Conservation (phyloP, 768 basidiomycete genomes). For the Rickenella mellea region DNA sequence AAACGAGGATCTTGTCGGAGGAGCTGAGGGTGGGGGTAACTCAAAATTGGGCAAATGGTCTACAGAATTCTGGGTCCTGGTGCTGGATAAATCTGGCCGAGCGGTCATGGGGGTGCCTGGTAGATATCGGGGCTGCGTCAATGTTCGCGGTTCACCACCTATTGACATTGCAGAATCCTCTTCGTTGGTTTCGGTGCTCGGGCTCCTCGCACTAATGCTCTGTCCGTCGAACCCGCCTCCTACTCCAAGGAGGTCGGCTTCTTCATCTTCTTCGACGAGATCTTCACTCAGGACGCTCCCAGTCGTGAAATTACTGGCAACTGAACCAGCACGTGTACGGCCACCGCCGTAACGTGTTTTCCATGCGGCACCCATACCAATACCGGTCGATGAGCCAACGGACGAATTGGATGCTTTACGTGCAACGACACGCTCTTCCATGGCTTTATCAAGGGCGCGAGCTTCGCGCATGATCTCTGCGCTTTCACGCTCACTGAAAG, state of each 20-base stretch:
- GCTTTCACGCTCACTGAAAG: conserved; percentile 42
- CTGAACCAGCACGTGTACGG: conserved; percentile 65
- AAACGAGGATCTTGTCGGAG: conserved; percentile 52
- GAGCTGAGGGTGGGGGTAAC: conserved; percentile 41
- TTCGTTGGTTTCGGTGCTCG: conserved; percentile 24
- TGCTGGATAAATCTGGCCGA: conserved; percentile 6
- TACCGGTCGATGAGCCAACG: conserved; percentile 32
- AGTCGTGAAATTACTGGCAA: conserved; percentile 59
- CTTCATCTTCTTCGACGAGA: conserved; percentile 76
- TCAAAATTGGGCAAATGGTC: conserved; percentile 11
- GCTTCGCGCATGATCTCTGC: conserved; percentile 64
- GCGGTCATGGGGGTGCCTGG: conserved; percentile 17
- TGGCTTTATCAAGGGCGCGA: conserved; percentile 74
- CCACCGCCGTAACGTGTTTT: conserved; percentile 45
- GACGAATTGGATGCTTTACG: conserved; percentile 67
- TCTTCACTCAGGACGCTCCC: conserved; percentile 72
- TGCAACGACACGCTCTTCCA: conserved; percentile 74
- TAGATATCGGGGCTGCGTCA: conserved; percentile 11
- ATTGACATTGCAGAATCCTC: conserved; percentile 19
- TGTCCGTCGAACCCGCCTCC: conserved; percentile 51
- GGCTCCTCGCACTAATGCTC: conserved; percentile 18
- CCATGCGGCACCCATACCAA: conserved; percentile 64
- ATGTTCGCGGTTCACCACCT: conserved; percentile 14
- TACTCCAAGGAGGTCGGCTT: conserved; percentile 58
- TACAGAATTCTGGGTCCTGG: not conserved